Conservation (phyloP, 345 rosid genomes). For the Kernera saxatilis region DNA sequence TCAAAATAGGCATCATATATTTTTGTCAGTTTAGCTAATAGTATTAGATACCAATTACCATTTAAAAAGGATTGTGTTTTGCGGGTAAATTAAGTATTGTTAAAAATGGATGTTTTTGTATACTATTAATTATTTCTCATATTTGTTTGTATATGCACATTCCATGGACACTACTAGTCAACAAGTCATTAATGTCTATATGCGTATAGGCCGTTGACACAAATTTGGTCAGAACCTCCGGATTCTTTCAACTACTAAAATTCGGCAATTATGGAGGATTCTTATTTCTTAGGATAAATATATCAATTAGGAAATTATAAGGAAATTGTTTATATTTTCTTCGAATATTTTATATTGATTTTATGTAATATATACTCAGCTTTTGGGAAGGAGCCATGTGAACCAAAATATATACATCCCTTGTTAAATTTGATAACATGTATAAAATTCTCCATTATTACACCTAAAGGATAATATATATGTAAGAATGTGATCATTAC, state of each 20-base stretch:
- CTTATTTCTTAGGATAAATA: conserved; percentile 9
- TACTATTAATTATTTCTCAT: neutral
- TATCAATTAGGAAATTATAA: neutral
- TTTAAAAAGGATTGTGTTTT: neutral
- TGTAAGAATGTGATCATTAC: conserved; percentile 17
- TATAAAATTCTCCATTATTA: conserved; percentile 14
- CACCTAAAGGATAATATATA: conserved; percentile 16
- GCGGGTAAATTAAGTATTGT: neutral
- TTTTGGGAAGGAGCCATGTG: conserved; percentile 27
- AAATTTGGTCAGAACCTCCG: conserved; percentile 16
- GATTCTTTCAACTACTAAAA: conserved; percentile 29
- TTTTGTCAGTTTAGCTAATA: neutral
- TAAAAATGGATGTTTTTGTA: neutral
- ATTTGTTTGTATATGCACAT: conserved; percentile 13
- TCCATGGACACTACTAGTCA: conserved; percentile 11
- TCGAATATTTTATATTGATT: neutral
- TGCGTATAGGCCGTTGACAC: conserved; percentile 22
- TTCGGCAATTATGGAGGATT: conserved; percentile 23
- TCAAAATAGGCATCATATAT: too few species aligned
- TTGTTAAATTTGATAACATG: conserved; percentile 9
- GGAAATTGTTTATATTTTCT: conserved; percentile 21
- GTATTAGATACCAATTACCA: neutral
- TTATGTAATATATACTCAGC: neutral
- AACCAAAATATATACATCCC: neutral
- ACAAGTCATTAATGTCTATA: conserved; percentile 9